Base-by-base conservation (phyloP, 2,329 filamentous ascomycete species). In the Ophiocordyceps robertsii region DNA sequence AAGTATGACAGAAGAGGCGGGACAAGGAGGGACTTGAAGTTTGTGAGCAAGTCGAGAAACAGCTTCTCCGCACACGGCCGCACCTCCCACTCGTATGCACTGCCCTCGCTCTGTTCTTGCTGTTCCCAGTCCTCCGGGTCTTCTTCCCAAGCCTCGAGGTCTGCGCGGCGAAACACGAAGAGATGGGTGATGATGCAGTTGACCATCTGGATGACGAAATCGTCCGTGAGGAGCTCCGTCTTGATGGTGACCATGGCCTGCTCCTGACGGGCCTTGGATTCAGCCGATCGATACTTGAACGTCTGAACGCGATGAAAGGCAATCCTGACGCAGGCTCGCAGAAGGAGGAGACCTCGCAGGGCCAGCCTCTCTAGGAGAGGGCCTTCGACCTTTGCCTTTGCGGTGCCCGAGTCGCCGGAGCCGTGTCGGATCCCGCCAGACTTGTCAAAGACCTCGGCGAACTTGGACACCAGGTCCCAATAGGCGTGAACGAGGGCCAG, bases 41-140 rank as follows among this genome's bases (percentile, higher is more conserved):
- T 82, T 47, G 86, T 84, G 46, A 95, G 77, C 16, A 98, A 75
- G 53, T 95, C 89, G 51, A 95, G 72, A 61, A 96, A 95, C 13
- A 98, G 71, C 61, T 89, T 93, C 62, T 98, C 92, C 0, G 92
- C 82, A 57, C 90, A 96, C 3, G 89, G 86, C 29, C 90, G 80
- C 42, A 96, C 82, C 45, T 90, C 85, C 67, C 89, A 95, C 55
- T 96, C 88, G 73, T 84, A 96, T 2, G 84, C 85, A 51, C 87
- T 84, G 31, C 84, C 80, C 45, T 85, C 77, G 46, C 82, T 84
- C 54, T 93, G 87, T 65, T 95, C 88, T 53, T 82, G 80, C 49
- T 84, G 81, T 60, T 95, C 90, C 89, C 92, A 98, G 42, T 93
- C 88, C 59, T 98, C 87, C 0, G 90, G 87, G 44, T 95, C 88